Base-by-base conservation (phyloP, 306 rosid species). In the Elaeagnus macrophylla region DNA sequence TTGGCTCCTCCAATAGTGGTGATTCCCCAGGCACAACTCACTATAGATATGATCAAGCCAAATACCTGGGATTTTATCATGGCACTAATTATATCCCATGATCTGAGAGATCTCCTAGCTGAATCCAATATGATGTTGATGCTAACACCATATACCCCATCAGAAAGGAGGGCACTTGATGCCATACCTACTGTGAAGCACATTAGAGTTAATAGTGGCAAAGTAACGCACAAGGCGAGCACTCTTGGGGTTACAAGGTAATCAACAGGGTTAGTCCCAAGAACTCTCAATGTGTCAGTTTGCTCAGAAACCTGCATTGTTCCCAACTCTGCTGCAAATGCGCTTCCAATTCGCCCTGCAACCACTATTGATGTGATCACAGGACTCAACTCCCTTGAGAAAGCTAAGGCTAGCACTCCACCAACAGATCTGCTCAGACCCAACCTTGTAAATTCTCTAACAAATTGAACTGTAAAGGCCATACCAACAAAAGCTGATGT, bases 301-400 rank as follows among this genome's bases (percentile, higher is more conserved):
- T 87, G 96, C 69, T 91, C 99, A 7, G 99, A 87, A 62, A 91
- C 99, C 77, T 91, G 99, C 99, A 91, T 91, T 50, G 99, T 91
- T 65, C 99, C 99, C 32, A 91, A 74, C 59, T 91, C 99, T 37
- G 99, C 99, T 11, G 99, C 99, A 57, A 74, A 91, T 45, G 99
- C 90, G 10, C 99, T 91, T 67, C 99, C 99, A 42, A 91, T 82
- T 51, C 99, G 86, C 12, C 99, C 99, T 0, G 95, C 96, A 49
- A 91, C 84, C 50, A 91, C 96, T 47, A 91, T 87, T 14, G 99
- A 76, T 20, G 99, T 91, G 66, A 91, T 53, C 51, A 91, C 99
- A 0, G 99, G 99, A 70, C 96, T 91, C 60, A 91, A 71, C 75
- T 91, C 99, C 83, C 99, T 84, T 16, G 96, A 71, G 80, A 91